phyloP scores from a whole-genome alignment of 805 yeast species.

The Kuraishia molischiana region DNA sequence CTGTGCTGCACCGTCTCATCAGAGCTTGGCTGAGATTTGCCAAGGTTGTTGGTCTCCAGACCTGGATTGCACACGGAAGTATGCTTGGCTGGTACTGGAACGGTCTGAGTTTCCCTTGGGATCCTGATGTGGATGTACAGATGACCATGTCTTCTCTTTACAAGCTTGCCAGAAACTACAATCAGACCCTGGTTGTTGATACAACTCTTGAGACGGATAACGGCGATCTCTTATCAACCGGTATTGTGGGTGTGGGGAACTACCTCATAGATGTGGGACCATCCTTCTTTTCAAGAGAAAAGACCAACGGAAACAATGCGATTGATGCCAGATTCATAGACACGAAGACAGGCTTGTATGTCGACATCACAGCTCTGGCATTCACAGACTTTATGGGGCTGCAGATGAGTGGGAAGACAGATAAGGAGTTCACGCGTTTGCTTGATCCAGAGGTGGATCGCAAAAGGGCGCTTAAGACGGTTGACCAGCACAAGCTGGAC shows the following conservation, averaged over 20 bases:
- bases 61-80: slow-evolving; percentile 64
- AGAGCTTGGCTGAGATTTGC: slow-evolving; percentile 44
- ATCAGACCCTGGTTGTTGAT: slow-evolving; percentile 40
- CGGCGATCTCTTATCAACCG: slow-evolving; percentile 8
- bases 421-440: slow-evolving; percentile 4
- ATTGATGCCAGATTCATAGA: slow-evolving; percentile 64
- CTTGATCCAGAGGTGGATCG: slow-evolving; percentile 7
- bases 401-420: slow-evolving; percentile 6
- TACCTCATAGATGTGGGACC: slow-evolving; percentile 39
- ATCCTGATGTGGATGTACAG: slow-evolving; percentile 56
- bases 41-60: slow-evolving; percentile 30
- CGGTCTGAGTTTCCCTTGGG: slow-evolving; percentile 59
- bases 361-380: slow-evolving; percentile 57
- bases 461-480: slow-evolving; percentile 7
- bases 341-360: slow-evolving; percentile 50
- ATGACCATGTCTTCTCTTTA: slow-evolving; percentile 41
- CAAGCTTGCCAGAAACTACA: slow-evolving; percentile 34
- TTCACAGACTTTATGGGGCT: slow-evolving; percentile 21
- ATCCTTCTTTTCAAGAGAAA: slow-evolving; percentile 37
- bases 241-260: slow-evolving; percentile 38
- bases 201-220: slow-evolving; percentile 1
- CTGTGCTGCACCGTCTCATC: slow-evolving; percentile 33
- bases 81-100: slow-evolving; percentile 57
- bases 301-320: slow-evolving; percentile 44
- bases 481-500: slow-evolving; percentile 8